These are phyloP conservation scores for Nannizzia gypsea DNA, from an alignment of 2,329 filamentous ascomycete species.

Conservation along the genomic window DNA sequence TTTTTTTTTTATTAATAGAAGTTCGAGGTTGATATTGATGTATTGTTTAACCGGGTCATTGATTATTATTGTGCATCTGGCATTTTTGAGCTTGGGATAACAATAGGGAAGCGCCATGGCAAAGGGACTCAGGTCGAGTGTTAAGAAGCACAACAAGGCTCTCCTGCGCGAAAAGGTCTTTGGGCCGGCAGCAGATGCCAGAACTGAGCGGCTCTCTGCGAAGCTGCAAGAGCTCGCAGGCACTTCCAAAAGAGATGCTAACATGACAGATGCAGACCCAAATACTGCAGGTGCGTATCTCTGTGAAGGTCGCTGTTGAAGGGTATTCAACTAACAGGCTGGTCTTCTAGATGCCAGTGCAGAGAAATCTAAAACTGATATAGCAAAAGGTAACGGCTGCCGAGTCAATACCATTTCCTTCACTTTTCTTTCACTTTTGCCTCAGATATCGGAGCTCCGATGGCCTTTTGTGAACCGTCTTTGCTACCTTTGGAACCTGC, in stretches of 20 bases:
- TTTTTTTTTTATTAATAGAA: neutral
- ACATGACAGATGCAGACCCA: slow-evolving; percentile 27
- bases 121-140: slow-evolving; percentile 69
- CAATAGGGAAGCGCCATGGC: slow-evolving; percentile 53
- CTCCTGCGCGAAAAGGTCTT: slow-evolving; percentile 72
- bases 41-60: neutral
- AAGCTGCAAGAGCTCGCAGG: slow-evolving; percentile 72
- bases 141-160: slow-evolving; percentile 70
- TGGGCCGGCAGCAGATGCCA: slow-evolving; percentile 65
- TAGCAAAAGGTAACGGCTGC: neutral
- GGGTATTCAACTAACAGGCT: neutral
- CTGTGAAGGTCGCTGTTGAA: neutral
- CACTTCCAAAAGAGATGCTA: slow-evolving; percentile 46
- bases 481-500: neutral
- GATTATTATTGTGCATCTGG: neutral
- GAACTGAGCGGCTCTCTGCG: slow-evolving; percentile 70
- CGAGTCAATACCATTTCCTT: neutral
- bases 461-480: neutral
- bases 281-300: slow-evolving; percentile 18
- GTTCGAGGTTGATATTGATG: neutral
- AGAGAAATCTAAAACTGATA: slow-evolving; percentile 4
- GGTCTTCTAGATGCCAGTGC: neutral
- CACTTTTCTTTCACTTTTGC: neutral
- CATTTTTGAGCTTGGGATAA: neutral
- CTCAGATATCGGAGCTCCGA: no score